Percentiles rank a stretch among this genome's conserved stretches.
phyloP scores from a whole-genome alignment of 1,284 basidiomycete species.

The Boletus hoseneyae region DNA sequence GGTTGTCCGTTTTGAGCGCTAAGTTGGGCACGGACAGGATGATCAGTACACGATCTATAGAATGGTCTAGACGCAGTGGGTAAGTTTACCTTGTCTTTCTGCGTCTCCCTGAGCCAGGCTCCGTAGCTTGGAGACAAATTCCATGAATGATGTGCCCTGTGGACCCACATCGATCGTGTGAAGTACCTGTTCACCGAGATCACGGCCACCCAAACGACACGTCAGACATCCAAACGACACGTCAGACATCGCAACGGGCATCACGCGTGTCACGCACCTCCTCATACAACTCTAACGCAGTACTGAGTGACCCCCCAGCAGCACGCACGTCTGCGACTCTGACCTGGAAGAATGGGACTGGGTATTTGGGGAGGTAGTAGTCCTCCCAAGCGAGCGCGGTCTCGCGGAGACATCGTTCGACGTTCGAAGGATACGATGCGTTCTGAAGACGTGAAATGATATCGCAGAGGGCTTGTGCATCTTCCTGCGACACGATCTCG shows the following conservation, averaged over 20 bases:
- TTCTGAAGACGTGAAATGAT: slow-evolving; percentile 15
- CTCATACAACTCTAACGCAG: slow-evolving; percentile 28
- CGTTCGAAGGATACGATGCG: slow-evolving; percentile 15
- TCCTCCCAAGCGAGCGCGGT: slow-evolving; percentile 32
- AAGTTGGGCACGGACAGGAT: not conserved
- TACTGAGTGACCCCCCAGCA: slow-evolving; percentile 29
- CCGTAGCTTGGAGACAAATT: slow-evolving; percentile 27
- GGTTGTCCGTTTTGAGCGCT: slow-evolving; percentile 22
- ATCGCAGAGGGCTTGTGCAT: slow-evolving; percentile 22
- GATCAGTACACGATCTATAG: slow-evolving; percentile 1
- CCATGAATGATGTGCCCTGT: slow-evolving; percentile 18
- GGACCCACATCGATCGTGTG: slow-evolving; percentile 17
- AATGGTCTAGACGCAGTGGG: not conserved
- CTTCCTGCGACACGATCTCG: slow-evolving; percentile 21
- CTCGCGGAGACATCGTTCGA: slow-evolving; percentile 24
- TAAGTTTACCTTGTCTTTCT: slow-evolving; percentile 25
- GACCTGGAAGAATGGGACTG: slow-evolving; percentile 33
- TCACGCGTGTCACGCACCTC: slow-evolving; percentile 22
- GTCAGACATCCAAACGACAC: not conserved
- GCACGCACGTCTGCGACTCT: slow-evolving; percentile 33
- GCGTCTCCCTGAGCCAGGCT: slow-evolving; percentile 26
- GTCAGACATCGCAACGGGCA: not conserved
- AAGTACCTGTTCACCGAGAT: slow-evolving; percentile 21
- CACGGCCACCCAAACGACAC: not conserved
- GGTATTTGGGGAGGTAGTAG: slow-evolving; percentile 31